Conservation (phyloP, 345 rosid genomes). For the Pelargonium nanum region DNA sequence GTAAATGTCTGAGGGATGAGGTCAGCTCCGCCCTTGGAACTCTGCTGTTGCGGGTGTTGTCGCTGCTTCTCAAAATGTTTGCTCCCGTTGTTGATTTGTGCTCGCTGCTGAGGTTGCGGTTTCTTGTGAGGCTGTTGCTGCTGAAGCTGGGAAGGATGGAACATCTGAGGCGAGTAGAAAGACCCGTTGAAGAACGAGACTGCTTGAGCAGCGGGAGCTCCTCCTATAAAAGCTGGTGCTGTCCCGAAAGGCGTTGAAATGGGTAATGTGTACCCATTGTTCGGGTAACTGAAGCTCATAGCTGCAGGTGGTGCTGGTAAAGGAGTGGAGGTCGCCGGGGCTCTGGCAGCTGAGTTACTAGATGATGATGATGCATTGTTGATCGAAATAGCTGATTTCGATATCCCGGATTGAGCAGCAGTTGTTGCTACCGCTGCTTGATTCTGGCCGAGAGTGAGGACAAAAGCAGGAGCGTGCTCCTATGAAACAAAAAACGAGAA, state of each 20-base stretch:
- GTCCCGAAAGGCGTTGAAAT: conserved; percentile 22
- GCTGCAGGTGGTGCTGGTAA: conserved; percentile 23
- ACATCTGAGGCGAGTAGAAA: conserved; percentile 39
- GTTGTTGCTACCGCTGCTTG: conserved; percentile 11
- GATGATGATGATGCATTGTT: conserved; percentile 18
- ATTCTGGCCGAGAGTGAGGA: conserved; percentile 37
- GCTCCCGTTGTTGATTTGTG: conserved; percentile 31
- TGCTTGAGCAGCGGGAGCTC: conserved; percentile 24
- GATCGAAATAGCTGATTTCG: conserved; percentile 21
- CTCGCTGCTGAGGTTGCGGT: conserved; percentile 24
- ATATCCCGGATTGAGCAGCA: neutral
- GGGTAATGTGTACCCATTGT: conserved; percentile 33
- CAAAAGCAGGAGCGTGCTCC: conserved; percentile 43
- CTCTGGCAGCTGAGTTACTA: conserved; percentile 18
- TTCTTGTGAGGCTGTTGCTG: conserved; percentile 39
- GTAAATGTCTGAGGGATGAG: conserved; percentile 25
- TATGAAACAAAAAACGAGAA: neutral
- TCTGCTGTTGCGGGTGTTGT: neutral
- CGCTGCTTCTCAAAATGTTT: conserved; percentile 20
- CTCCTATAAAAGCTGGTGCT: conserved; percentile 22
- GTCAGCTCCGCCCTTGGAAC: conserved; percentile 26
- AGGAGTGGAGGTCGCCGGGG: conserved; percentile 9
- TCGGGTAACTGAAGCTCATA: conserved; percentile 32
- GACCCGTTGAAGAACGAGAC: conserved; percentile 42
- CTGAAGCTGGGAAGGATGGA: conserved; percentile 37